phyloP scores from a whole-genome alignment of 371 early-diverging fungal genomes.

The Nematocida major region DNA sequence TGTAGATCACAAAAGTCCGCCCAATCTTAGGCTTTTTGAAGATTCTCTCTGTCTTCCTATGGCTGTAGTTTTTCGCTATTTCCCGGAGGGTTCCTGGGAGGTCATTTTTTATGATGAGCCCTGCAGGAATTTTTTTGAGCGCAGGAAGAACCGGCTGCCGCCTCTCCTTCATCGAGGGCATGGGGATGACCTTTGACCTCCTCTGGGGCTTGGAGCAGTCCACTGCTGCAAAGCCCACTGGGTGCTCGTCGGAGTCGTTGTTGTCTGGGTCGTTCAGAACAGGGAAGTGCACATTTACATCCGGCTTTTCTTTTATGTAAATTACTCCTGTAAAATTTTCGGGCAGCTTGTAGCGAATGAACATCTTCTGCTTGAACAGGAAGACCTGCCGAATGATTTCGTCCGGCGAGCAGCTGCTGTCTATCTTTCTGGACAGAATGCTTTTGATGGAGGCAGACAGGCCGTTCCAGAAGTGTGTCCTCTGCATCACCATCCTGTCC shows the following conservation, averaged over 20 bases:
- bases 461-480: slow-evolving; percentile 26
- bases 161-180: background rate
- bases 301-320: background rate
- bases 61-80: background rate
- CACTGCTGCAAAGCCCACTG: too few relatives aligned
- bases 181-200: background rate
- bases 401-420: background rate
- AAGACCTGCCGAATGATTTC: slow-evolving; percentile 16
- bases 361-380: slow-evolving; percentile 1
- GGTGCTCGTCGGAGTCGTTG: too few relatives aligned
- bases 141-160: background rate
- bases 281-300: background rate
- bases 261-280: too few relatives aligned
- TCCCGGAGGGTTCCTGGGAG: background rate
- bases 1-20: background rate
- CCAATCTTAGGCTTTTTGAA: background rate
- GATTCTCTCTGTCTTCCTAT: background rate
- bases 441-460: slow-evolving; percentile 8
- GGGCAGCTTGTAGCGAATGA: background rate
- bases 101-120: slow-evolving; percentile 2
- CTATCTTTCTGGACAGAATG: background rate
- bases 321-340: slow-evolving; percentile 10
- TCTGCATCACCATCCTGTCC: background rate
- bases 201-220: background rate
- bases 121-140: background rate